Evolutionary conservation across 2,329 filamentous ascomycete genomes (phyloP).

Genomic region (Exophiala alcalophila): DNA sequence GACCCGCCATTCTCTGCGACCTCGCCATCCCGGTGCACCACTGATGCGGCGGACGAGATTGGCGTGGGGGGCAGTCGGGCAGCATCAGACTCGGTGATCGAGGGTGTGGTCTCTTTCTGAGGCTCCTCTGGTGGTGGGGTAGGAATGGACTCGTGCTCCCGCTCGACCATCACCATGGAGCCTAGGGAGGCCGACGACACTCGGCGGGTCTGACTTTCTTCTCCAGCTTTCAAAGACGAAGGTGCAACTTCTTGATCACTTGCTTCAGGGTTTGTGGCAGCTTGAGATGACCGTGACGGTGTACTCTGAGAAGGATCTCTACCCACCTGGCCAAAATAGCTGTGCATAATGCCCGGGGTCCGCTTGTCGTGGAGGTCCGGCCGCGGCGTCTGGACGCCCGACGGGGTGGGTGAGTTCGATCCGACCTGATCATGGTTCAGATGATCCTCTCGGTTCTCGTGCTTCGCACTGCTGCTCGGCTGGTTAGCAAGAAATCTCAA

Average conservation of each 20-base stretch:
- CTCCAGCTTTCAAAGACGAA: constrained; percentile 10
- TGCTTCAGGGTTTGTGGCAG: constrained; percentile 33
- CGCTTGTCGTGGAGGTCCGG: constrained; percentile 94
- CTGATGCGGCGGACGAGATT: constrained; percentile 43
- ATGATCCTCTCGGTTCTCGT: constrained; percentile 40
- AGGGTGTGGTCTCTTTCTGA: constrained; percentile 30
- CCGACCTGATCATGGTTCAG: constrained; percentile 50
- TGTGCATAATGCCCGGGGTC: constrained; percentile 88
- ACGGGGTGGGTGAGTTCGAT: constrained; percentile 77
- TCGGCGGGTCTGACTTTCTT: constrained; percentile 30
- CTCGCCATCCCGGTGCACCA: constrained; percentile 45
- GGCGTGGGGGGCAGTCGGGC: constrained; percentile 45
- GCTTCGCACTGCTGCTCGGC: constrained; percentile 27
- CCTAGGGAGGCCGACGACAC: constrained; percentile 38
- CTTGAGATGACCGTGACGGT: constrained; percentile 40
- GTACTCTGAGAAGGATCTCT: constrained; percentile 63
- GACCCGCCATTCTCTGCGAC: constrained; percentile 40
- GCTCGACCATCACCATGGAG: constrained; percentile 44
- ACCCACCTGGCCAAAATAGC: constrained; percentile 99
- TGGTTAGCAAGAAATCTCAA: constrained; percentile 19
- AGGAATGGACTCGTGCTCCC: constrained; percentile 35
- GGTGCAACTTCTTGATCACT: constrained; percentile 15
- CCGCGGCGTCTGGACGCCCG: constrained; percentile 86
- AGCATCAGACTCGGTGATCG: constrained; percentile 34
- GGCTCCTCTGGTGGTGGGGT: constrained; percentile 31